Base-by-base conservation (phyloP, 768 basidiomycete species). In the Tylopilus balloui region DNA sequence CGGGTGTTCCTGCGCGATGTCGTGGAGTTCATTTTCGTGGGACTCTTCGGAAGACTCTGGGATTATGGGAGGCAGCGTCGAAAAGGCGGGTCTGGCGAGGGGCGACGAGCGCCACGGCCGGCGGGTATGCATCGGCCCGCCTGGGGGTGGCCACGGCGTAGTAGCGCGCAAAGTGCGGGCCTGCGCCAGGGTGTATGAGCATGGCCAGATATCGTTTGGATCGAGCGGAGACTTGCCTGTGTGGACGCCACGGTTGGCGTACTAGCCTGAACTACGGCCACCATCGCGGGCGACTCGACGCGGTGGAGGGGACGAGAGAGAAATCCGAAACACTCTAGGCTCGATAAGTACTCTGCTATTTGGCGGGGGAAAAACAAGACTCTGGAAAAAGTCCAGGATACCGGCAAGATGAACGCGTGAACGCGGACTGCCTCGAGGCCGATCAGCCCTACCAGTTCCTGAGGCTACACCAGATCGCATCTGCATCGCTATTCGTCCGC, bases 21-120 rank as follows among this genome's bases (percentile, higher is more conserved):
- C 20, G 0, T 12, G 29, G 7, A 32, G 13, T 11, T 50, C 59
- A 0, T 34, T 39, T 38, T 53, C 52, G 38, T 55, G 23, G 9
- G 51, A 49, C 15, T 63, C 64, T 25, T 67, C 53, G 21, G 60
- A 53, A 2, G 48, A 49, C 48, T 58, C 59, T 31, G 57, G 54
- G 47, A 56, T 55, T 29, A 55, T 54, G 36, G 64, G 58, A 0
- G 65, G 60, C 7, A 60, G 50, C 0, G 53, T 66, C 9, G 62
- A 66, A 14, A 66, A 56, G 3, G 21, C 64, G 27, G 55, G 57
- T 1, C 64, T 43, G 0, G 66, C 57, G 34, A 67, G 65, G 0
- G 65, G 65, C 0, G 65, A 67, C 12, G 65, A 67, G 13, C 65
- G 65, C 50, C 61, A 48, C 4, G 65, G n/a, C n/a, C n/a, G 65